Evolutionary conservation across 2,329 filamentous ascomycete species (phyloP).

Genomic region (Pyrenochaeta sp.): DNA sequence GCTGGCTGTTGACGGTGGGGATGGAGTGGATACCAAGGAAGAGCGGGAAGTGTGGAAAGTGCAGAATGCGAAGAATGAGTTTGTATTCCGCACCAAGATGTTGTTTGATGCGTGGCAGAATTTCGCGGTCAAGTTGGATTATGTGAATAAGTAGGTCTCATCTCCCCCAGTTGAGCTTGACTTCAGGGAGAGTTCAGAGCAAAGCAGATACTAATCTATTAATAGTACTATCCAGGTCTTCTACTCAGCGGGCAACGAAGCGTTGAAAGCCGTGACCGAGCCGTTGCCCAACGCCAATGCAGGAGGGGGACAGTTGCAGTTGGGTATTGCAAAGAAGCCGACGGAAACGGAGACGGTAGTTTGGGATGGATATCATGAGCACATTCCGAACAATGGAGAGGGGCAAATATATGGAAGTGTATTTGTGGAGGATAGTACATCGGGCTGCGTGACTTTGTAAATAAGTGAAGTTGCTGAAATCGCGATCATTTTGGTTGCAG

Average conservation of each 20-base stretch:
- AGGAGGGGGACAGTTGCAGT: conserved; percentile 35
- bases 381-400: conserved; percentile 20
- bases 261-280: conserved; percentile 21
- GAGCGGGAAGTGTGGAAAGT: conserved; percentile 29
- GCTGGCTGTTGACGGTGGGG: conserved; percentile 27
- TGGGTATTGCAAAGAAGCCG: conserved; percentile 39
- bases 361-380: conserved; percentile 37
- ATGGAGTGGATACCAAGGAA: conserved; percentile 18
- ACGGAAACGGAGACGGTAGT: conserved; percentile 36
- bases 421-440: conserved; percentile 37
- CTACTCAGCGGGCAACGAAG: conserved; percentile 23
- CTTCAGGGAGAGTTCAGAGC: neutral
- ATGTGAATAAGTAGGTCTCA: conserved; percentile 28
- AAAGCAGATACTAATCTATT: conserved; percentile 4
- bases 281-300: conserved; percentile 28
- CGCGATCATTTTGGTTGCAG: no score
- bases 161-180: no score
- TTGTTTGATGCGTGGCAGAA: conserved; percentile 29
- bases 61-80: conserved; percentile 26
- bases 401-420: conserved; percentile 41
- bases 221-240: conserved; percentile 34
- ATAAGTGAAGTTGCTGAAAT: no score
- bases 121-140: conserved; percentile 34
- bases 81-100: conserved; percentile 27
- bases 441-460: conserved; percentile 29